These are phyloP conservation scores for Monosporascus ibericus DNA, from an alignment of 2,329 filamentous ascomycete species.

Conservation along the genomic window DNA sequence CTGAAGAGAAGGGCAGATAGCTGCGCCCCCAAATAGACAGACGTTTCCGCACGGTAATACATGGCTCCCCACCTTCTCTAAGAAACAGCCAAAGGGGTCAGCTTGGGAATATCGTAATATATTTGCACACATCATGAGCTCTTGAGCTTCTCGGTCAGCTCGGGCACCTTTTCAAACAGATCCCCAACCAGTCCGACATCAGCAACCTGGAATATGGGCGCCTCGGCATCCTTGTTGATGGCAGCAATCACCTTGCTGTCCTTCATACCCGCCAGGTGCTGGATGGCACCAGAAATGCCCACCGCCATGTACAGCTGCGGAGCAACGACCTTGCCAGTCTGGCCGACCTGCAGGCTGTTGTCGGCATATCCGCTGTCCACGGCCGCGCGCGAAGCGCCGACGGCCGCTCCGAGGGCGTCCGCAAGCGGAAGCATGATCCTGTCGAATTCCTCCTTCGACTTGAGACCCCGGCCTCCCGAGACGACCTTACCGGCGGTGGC, in stretches of 20 bases:
- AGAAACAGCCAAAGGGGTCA: no score
- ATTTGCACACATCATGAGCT: conserved; percentile 28
- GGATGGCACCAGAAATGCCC: conserved; percentile 94
- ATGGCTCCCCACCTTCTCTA: no score
- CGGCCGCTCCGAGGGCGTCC: conserved; percentile 88
- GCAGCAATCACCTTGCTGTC: conserved; percentile 99
- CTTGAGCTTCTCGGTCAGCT: conserved; percentile 93
- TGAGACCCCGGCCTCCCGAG: conserved; percentile 87
- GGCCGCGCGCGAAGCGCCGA: conserved; percentile 89
- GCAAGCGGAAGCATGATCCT: conserved; percentile 85
- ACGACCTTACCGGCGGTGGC: conserved; percentile 86
- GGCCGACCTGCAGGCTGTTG: conserved; percentile 95
- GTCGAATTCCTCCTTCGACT: conserved; percentile 98
- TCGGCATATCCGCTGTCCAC: conserved; percentile 97
- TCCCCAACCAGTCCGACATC: conserved; percentile 95
- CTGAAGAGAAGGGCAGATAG: no score
- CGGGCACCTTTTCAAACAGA: conserved; percentile 90
- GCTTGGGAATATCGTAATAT: conserved; percentile 8
- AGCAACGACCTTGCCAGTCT: conserved; percentile 97
- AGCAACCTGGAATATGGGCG: conserved; percentile 96
- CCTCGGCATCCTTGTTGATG: conserved; percentile 96
- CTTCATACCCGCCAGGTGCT: conserved; percentile 99
- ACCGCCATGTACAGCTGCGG: conserved; percentile 93
- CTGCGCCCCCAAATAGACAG: no score
- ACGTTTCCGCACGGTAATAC: no score